phyloP scores from a whole-genome alignment of 139 green algal genomes.

The Coccomyxa sp. region DNA sequence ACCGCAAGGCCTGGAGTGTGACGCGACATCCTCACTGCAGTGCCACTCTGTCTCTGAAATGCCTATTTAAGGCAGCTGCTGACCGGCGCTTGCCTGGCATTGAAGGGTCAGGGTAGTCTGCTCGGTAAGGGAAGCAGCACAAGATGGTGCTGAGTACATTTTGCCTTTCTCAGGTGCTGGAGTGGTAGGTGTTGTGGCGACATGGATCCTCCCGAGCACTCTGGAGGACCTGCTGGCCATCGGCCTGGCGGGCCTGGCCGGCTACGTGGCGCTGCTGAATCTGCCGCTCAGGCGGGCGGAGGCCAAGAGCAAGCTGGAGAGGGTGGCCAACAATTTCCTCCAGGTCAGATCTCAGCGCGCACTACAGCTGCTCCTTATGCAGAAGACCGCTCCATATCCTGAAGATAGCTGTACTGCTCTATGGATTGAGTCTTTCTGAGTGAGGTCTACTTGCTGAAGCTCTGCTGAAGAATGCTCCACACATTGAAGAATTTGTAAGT shows the following conservation, averaged over 20 bases:
- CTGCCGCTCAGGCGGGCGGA: conserved; percentile 76
- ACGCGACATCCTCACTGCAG: no score
- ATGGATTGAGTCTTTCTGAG: not conserved
- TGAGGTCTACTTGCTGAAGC: no score
- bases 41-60: no score
- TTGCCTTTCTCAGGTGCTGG: conserved; percentile 28
- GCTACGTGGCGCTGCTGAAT: conserved; percentile 78
- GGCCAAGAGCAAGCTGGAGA: conserved; percentile 78
- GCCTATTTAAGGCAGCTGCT: no score
- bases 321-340: conserved; percentile 45
- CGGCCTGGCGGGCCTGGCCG: conserved; percentile 39
- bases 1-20: no score
- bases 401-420: not conserved
- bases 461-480: not conserved
- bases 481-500: not conserved
- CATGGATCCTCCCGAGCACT: conserved; percentile 54
- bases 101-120: no score
- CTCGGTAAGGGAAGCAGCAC: no score
- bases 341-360: conserved; percentile 6
- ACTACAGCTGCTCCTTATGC: not conserved
- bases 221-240: conserved; percentile 82
- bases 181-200: conserved; percentile 50
- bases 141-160: no score
- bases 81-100: no score
- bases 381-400: not conserved